Evolutionary conservation across 805 yeast species (phyloP).

Genomic region (Ogataea polymorpha): DNA sequence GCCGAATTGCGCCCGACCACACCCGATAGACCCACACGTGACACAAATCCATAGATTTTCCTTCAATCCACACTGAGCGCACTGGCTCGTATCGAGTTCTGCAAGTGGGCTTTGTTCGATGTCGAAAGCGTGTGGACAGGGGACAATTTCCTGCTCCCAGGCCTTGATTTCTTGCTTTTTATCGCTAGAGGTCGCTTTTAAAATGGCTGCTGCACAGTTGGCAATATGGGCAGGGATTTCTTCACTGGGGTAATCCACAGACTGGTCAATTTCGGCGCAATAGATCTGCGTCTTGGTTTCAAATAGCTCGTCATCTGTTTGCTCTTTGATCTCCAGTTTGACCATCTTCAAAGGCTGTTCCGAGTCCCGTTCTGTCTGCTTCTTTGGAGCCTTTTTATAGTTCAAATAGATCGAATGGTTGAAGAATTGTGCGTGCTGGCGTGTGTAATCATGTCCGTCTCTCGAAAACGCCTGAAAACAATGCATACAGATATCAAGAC

Average conservation of each 20-base stretch:
- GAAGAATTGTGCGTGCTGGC: constrained; percentile 49
- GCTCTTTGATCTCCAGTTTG: constrained; percentile 65
- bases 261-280: constrained; percentile 32
- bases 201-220: constrained; percentile 41
- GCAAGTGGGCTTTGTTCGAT: constrained; percentile 39
- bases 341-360: constrained; percentile 45
- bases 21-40: constrained; percentile 86
- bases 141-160: constrained; percentile 85
- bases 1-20: constrained; percentile 94
- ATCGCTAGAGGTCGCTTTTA: constrained; percentile 56
- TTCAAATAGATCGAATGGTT: constrained; percentile 61
- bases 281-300: constrained; percentile 44
- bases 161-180: constrained; percentile 71
- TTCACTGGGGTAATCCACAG: constrained; percentile 28
- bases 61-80: constrained; percentile 57
- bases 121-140: constrained; percentile 74
- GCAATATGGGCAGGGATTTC: constrained; percentile 30
- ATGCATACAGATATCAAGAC: constrained; percentile 71
- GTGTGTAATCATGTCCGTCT: constrained; percentile 46
- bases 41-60: constrained; percentile 92
- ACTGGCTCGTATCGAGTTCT: constrained; percentile 39
- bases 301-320: constrained; percentile 60
- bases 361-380: constrained; percentile 30
- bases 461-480: constrained; percentile 73
- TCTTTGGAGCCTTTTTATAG: constrained; percentile 50